Evolutionary conservation across 352 stramenopile genomes (phyloP).

Genomic region (Thalassiosira mediterranea): DNA sequence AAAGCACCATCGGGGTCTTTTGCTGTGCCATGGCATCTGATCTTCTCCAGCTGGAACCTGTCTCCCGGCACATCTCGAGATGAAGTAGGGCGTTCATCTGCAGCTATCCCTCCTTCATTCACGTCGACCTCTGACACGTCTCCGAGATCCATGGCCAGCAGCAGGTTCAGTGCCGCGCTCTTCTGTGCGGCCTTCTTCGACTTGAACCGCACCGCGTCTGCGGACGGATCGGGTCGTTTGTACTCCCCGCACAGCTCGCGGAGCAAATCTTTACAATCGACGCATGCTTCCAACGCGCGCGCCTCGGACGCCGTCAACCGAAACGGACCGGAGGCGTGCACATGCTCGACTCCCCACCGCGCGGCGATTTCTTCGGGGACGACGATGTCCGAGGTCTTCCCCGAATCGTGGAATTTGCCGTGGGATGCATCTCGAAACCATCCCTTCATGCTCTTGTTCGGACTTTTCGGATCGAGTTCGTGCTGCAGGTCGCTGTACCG

Average conservation of each 20-base stretch:
- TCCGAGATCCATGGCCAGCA: conserved; percentile 34
- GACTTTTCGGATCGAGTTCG: conserved; percentile 16
- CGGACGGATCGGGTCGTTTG: neutral
- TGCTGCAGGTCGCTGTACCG: conserved; percentile 22
- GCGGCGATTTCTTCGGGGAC: conserved; percentile 22
- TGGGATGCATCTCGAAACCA: conserved; percentile 21
- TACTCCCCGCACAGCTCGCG: conserved; percentile 36
- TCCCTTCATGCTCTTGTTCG: conserved; percentile 22
- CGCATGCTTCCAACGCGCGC: neutral
- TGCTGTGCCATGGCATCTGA: conserved; percentile 19
- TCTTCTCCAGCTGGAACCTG: conserved; percentile 19
- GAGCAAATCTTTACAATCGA: conserved; percentile 9
- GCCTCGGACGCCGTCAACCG: conserved; percentile 12
- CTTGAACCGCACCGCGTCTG: conserved; percentile 21
- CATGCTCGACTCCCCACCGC: conserved; percentile 10
- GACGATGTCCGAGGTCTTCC: conserved; percentile 29
- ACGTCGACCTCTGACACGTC: neutral
- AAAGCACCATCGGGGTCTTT: conserved; percentile 17
- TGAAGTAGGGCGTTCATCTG: too few relatives aligned
- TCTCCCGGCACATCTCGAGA: conserved; percentile 6
- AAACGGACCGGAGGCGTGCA: conserved; percentile 24
- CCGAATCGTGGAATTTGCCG: conserved; percentile 21
- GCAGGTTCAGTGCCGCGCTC: conserved; percentile 40
- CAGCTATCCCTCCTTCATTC: neutral
- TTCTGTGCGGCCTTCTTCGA: conserved; percentile 35